Conservation (phyloP, 805 yeast genomes). For the Saccharomycopsis capsularis region DNA sequence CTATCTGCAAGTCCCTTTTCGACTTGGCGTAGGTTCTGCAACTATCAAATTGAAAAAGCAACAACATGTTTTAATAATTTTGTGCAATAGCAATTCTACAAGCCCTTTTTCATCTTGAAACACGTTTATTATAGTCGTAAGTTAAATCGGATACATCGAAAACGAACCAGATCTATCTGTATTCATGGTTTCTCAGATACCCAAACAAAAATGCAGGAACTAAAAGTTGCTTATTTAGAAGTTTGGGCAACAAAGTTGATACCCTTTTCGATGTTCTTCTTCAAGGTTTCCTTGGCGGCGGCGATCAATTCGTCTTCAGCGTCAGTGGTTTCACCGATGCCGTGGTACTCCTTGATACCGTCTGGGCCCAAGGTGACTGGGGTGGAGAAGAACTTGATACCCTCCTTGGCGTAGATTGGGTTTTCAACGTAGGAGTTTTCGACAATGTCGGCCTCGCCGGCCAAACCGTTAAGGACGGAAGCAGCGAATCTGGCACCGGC, state of each 20-base stretch:
- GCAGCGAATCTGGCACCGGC: slow-evolving; percentile 75
- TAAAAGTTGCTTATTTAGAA: slow-evolving; percentile 13
- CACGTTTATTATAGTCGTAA: too few species aligned
- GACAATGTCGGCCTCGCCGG: slow-evolving; percentile 47
- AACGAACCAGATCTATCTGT: too few species aligned
- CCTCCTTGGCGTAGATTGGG: slow-evolving; percentile 77
- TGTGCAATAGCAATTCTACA: too few species aligned
- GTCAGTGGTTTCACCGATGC: slow-evolving; percentile 61
- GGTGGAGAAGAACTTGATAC: slow-evolving; percentile 94
- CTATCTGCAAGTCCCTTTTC: too few species aligned
- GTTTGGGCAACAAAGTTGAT: slow-evolving; percentile 57
- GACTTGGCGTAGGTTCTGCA: too few species aligned
- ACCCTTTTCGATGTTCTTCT: slow-evolving; percentile 92
- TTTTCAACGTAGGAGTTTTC: slow-evolving; percentile 73
- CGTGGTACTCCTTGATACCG: slow-evolving; percentile 80
- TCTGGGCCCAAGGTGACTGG: slow-evolving; percentile 88
- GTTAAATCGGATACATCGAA: too few species aligned
- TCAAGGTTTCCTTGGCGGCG: slow-evolving; percentile 81
- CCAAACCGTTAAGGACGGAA: slow-evolving; percentile 50
- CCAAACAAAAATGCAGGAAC: too few species aligned
- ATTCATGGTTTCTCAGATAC: too few species aligned
- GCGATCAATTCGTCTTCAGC: slow-evolving; percentile 82
- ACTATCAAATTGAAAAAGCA: background rate
- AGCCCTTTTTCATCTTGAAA: too few species aligned
- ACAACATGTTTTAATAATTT: too few species aligned